Evolutionary conservation across 2,329 filamentous ascomycete genomes (phyloP).

Genomic region (Monosporascus sp.): DNA sequence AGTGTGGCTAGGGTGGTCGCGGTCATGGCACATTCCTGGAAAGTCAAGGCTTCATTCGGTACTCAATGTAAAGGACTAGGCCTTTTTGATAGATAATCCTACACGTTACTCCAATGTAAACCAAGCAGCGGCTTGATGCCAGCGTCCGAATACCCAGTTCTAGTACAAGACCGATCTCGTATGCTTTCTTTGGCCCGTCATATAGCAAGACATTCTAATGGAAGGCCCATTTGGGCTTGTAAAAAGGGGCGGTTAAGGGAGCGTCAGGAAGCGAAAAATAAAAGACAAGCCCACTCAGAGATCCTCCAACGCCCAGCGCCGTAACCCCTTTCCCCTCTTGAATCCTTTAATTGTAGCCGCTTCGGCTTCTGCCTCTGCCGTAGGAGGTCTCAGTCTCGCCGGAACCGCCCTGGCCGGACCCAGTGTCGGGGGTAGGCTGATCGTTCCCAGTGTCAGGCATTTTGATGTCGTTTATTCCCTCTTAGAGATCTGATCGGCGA

Average conservation of each 20-base stretch:
- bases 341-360: constrained; percentile 22
- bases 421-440: constrained; percentile 12
- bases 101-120: too few species aligned
- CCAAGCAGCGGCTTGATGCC: background rate
- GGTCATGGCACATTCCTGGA: too few species aligned
- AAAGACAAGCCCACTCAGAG: background rate
- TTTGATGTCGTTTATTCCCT: constrained; percentile 4
- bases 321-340: background rate
- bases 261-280: background rate
- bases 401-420: background rate
- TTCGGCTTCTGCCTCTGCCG: constrained; percentile 22
- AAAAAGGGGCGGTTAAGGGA: constrained; percentile 2
- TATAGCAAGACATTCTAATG: background rate
- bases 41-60: background rate
- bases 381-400: constrained; percentile 8
- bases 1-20: too few species aligned
- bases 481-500: constrained; percentile 3
- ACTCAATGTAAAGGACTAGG: background rate
- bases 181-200: background rate
- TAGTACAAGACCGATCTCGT: background rate
- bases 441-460: constrained; percentile 27
- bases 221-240: background rate
- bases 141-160: background rate
- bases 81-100: background rate
- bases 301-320: background rate